Conservation (phyloP, 179 eudicot species). For the Silene coronaria region DNA sequence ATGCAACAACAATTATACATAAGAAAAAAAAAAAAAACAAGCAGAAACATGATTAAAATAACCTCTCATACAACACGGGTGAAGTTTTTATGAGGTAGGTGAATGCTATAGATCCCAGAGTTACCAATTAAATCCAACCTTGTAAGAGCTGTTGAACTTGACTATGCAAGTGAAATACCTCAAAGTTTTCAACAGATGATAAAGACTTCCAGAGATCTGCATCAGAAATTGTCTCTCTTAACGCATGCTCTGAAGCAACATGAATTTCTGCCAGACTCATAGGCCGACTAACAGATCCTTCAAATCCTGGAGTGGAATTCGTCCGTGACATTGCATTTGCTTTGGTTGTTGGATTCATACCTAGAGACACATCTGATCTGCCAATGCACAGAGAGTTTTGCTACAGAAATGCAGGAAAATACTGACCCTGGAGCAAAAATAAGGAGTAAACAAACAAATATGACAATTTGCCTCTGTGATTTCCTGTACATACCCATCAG, state of each 20-base stretch:
- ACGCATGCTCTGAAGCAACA: conserved; percentile 95
- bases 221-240: conserved; percentile 64
- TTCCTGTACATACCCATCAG: conserved; percentile 45
- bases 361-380: conserved; percentile 50
- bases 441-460: conserved; percentile 2
- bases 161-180: conserved; percentile 41
- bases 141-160: neutral
- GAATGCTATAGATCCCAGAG: neutral
- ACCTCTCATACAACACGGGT: neutral
- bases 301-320: conserved; percentile 80
- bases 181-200: conserved; percentile 81
- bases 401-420: neutral
- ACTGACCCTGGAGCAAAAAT: conserved; percentile 3
- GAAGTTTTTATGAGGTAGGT: neutral
- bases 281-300: conserved; percentile 70
- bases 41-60: neutral
- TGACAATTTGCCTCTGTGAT: neutral
- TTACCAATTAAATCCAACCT: neutral
- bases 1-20: conserved; percentile 7
- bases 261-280: conserved; percentile 90
- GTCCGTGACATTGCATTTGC: conserved; percentile 58
- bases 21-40: neutral
- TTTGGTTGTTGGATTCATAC: conserved; percentile 37
- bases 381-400: conserved; percentile 24
- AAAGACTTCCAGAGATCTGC: conserved; percentile 60